A percentile compares a stretch with the other conserved stretches of the same genome.
Conservation (phyloP, 2,329 filamentous ascomycete species). For the Trichoderma oligosporum region DNA sequence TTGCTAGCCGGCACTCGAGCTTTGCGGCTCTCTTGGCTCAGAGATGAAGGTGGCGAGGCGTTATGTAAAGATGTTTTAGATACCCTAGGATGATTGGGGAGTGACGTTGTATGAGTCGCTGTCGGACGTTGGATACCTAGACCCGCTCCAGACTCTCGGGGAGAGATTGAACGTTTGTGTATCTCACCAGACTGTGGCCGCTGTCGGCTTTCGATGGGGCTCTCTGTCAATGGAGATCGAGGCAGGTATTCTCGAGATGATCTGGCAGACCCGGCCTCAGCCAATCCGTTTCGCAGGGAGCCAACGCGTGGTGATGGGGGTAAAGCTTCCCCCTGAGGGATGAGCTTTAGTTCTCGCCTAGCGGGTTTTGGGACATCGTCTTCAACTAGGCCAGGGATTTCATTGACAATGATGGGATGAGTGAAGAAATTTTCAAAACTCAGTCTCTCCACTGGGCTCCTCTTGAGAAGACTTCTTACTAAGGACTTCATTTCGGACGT, state of each 20-base stretch:
- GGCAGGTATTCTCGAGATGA: slow-evolving; percentile 43
- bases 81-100: slow-evolving; percentile 41
- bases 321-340: slow-evolving; percentile 31
- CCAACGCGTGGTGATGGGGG: slow-evolving; percentile 27
- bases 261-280: slow-evolving; percentile 33
- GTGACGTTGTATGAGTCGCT: slow-evolving; percentile 46
- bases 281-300: slow-evolving; percentile 37
- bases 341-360: slow-evolving; percentile 36
- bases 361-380: slow-evolving; percentile 60
- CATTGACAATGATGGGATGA: slow-evolving; percentile 65
- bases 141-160: slow-evolving; percentile 46
- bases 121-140: slow-evolving; percentile 50
- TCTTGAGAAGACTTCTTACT: slow-evolving; percentile 76
- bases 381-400: slow-evolving; percentile 76
- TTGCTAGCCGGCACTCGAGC: slow-evolving; percentile 28
- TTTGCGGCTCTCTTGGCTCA: slow-evolving; percentile 34
- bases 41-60: slow-evolving; percentile 27
- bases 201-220: slow-evolving; percentile 39
- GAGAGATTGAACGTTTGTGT: slow-evolving; percentile 40
- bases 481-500: slow-evolving; percentile 75
- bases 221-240: slow-evolving; percentile 43
- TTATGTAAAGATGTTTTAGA: slow-evolving; percentile 28
- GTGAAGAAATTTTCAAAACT: slow-evolving; percentile 83
- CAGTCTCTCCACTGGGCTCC: slow-evolving; percentile 78
- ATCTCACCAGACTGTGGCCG: slow-evolving; percentile 28